Conservation (phyloP, 2,329 filamentous ascomycete genomes). For the Ophiostoma angusticollis region DNA sequence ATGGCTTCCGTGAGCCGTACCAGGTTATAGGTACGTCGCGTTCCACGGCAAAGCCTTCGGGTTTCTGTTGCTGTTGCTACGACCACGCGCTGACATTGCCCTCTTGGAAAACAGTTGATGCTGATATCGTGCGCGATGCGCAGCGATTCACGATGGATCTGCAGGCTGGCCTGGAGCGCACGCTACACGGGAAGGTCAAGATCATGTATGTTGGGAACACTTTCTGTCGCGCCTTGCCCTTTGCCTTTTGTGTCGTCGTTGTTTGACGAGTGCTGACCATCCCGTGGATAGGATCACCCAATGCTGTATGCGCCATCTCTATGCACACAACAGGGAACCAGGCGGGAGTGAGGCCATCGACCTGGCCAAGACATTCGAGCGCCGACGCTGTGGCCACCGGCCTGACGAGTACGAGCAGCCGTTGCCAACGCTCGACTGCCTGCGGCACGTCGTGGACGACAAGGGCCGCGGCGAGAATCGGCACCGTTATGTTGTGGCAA, state of each 20-base stretch:
- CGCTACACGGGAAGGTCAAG: slow-evolving; percentile 78
- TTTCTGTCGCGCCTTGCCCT: neutral
- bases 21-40: slow-evolving; percentile 57
- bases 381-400: slow-evolving; percentile 67
- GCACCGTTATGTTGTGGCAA: slow-evolving; percentile 66
- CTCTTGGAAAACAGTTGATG: slow-evolving; percentile 50
- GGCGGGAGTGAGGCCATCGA: slow-evolving; percentile 44
- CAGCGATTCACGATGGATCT: slow-evolving; percentile 82
- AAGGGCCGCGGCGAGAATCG: slow-evolving; percentile 61
- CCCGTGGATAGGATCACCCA: slow-evolving; percentile 15
- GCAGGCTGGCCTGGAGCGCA: slow-evolving; percentile 60
- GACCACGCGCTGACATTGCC: neutral
- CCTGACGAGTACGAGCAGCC: slow-evolving; percentile 59
- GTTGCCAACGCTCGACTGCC: slow-evolving; percentile 55
- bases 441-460: slow-evolving; percentile 59
- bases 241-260: too few relatives aligned
- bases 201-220: slow-evolving; percentile 44
- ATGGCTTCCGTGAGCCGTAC: slow-evolving; percentile 87
- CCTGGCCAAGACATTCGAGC: slow-evolving; percentile 58
- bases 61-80: too few relatives aligned
- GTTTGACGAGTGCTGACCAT: too few relatives aligned
- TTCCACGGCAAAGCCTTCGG: neutral
- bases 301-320: slow-evolving; percentile 17
- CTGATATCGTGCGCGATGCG: slow-evolving; percentile 70
- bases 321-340: slow-evolving; percentile 7